Conservation (phyloP, 345 rosid species). For the Eucalyptus marginata region DNA sequence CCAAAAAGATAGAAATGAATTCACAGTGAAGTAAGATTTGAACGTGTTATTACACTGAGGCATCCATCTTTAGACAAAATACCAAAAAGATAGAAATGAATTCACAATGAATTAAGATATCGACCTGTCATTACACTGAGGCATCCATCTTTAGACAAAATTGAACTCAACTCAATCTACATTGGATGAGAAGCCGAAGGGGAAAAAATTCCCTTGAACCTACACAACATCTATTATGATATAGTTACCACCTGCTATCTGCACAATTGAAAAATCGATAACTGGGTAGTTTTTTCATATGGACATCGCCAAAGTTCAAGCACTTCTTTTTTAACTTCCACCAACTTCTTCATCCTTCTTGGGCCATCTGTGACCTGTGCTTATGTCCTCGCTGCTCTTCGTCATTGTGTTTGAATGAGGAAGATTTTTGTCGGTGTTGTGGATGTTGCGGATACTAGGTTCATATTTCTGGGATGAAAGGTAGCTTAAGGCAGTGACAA, state of each 20-base stretch:
- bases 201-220: not conserved
- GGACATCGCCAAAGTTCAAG: not conserved
- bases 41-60: not conserved
- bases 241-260: slow-evolving; percentile 10
- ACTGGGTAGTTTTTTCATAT: not conserved
- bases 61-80: not conserved
- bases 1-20: not conserved
- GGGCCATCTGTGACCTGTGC: not conserved
- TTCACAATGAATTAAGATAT: not conserved
- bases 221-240: not conserved
- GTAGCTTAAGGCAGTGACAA: slow-evolving; percentile 67
- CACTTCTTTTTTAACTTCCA: not conserved
- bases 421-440: slow-evolving; percentile 10
- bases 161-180: slow-evolving; percentile 23
- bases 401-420: not conserved
- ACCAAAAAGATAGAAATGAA: not conserved
- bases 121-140: not conserved
- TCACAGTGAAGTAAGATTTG: not conserved
- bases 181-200: not conserved
- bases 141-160: not conserved
- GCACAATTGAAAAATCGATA: slow-evolving; percentile 22
- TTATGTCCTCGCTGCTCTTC: not conserved
- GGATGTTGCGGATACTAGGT: slow-evolving; percentile 9
- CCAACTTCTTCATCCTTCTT: not conserved
- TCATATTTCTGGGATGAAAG: slow-evolving; percentile 61